These are phyloP conservation scores for Chlorencoelia australis DNA, from an alignment of 2,329 filamentous ascomycete genomes.

Conservation along the genomic window DNA sequence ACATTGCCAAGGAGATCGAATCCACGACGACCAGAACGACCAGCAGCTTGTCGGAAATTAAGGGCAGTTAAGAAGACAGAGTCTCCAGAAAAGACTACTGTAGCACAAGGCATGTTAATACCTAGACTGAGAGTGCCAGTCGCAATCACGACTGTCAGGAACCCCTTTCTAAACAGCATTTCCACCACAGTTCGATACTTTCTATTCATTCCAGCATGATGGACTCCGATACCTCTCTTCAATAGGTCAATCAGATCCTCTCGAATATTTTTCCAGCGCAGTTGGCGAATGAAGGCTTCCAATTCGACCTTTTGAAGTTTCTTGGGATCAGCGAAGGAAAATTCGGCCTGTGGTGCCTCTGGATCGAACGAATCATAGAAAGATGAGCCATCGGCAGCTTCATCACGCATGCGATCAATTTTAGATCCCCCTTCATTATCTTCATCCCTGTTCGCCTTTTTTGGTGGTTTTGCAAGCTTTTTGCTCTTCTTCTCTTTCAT, in stretches of 20 bases:
- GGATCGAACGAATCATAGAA: conserved; percentile 58
- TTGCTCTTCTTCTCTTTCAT: conserved; percentile 34
- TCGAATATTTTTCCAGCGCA: conserved; percentile 40
- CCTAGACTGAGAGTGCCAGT: conserved; percentile 68
- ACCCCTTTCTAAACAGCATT: conserved; percentile 65
- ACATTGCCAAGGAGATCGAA: conserved; percentile 76
- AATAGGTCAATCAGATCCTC: conserved; percentile 50
- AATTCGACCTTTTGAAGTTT: conserved; percentile 50
- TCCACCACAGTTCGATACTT: conserved; percentile 66
- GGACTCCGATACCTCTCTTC: conserved; percentile 60
- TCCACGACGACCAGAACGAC: conserved; percentile 68
- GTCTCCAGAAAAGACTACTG: conserved; percentile 67
- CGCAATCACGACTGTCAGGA: conserved; percentile 59
- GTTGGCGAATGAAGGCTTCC: conserved; percentile 39
- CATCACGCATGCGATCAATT: conserved; percentile 46
- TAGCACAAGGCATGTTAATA: conserved; percentile 80
- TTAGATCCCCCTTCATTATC: conserved; percentile 42
- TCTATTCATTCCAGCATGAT: conserved; percentile 72
- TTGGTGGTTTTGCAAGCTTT: conserved; percentile 32
- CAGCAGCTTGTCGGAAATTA: conserved; percentile 67
- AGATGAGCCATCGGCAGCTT: conserved; percentile 43
- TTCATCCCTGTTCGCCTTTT: conserved; percentile 35
- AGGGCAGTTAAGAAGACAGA: conserved; percentile 63
- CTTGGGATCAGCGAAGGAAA: conserved; percentile 55
- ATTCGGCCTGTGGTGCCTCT: conserved; percentile 49